Base-by-base conservation (phyloP, 1,284 basidiomycete species). In the Tetrapyrgos nigripes region DNA sequence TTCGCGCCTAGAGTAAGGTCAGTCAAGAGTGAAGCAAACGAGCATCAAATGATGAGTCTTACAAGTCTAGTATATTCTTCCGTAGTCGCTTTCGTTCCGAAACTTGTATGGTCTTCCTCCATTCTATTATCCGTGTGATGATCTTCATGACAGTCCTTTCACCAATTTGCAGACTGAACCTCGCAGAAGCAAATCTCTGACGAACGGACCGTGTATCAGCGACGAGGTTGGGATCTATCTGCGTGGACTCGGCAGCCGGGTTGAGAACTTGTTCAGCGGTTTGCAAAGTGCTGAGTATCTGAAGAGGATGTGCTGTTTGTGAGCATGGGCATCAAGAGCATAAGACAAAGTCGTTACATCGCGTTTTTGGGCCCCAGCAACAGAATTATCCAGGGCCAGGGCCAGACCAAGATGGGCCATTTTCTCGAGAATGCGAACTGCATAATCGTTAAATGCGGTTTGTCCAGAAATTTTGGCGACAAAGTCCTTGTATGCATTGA, bases 1-100 rank as follows among this genome's bases (percentile, higher is more conserved):
- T 69, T 93, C 92, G 14, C 84, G 84, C 55, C 91, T 93, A 62
- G n/a, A 47, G 8, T 54, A 28, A 37, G 49, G 17, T 35, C 6
- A 62, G 37, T n/a, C 35, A 33, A 21, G 58, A 26, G 50, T 10
- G 37, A 53, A 29, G 37, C 28, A 35, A 44, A n/a, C 23, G 71
- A 2, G 13, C 2, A 60, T 3, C 10, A 13, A 17, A 44, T 13
- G 26, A 19, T 11, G 3, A 35, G 19, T 19, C 86, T 59, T 64
- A 91, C 90, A 87, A 69, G 68, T 93, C 91, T n/a, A 92, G 76
- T 3, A 86, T 70, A 27, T 78, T 85, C 70, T 92, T 92, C 45
- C 89, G 79, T 57, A 91, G 68, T 1, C 89, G 79, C 72, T 92
- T 91, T 61, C 76, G 76, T 73, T 93, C 92, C 0, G 88, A 86